Evolutionary conservation across 1,139 yeast genomes (phyloP), one percentile per base, ranked within the genome.

Genomic region (Williopsis jadinii): DNA sequence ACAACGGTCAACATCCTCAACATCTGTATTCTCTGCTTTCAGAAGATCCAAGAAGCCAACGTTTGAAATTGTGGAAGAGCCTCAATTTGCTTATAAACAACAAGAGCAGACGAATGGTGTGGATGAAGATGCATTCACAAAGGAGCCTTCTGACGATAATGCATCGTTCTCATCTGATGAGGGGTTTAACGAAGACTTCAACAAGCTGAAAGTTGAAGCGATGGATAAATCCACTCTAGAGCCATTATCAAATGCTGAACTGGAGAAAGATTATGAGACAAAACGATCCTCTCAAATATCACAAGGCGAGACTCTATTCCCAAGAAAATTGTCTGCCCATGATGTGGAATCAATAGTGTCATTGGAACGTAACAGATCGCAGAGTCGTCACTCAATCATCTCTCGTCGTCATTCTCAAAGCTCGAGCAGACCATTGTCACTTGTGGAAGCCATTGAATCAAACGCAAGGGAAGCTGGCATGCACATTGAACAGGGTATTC

Each of bases 341-440:
- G 95, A 84, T 57, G 85, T 84, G 12, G 86, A 81, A 51, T 78
- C 84, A 38, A 84, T 84, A 46, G 81, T 81, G 1, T 75, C 86
- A 5, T 56, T 84, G 37, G 95, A 84, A 58, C 70, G 90, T 48
- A 75, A 83, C 13, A 66, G 86, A 48, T 80, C 88, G 2, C 26
- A 34, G 8, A 41, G 44, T 11, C 46, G 49, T 26, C 46, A 43
- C 13, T 41, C 45, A 3, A 64, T 76, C 61, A 67, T 64, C 48
- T 76, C 82, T 1, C 47, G 46, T 24, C 49, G 50, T 28, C 51
- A 45, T n/a, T 52, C 55, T 1, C 42, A 42, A 24, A 32, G 26
- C 10, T 45, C 45, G 3, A 42, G 35, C 19, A 39, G 35, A 35
- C 41, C 31, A 35, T 48, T 58, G 26, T 63, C 68, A 2, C 41